Evolutionary conservation across 2,329 filamentous ascomycete species (phyloP).

Genomic region (Fusarium concolor): DNA sequence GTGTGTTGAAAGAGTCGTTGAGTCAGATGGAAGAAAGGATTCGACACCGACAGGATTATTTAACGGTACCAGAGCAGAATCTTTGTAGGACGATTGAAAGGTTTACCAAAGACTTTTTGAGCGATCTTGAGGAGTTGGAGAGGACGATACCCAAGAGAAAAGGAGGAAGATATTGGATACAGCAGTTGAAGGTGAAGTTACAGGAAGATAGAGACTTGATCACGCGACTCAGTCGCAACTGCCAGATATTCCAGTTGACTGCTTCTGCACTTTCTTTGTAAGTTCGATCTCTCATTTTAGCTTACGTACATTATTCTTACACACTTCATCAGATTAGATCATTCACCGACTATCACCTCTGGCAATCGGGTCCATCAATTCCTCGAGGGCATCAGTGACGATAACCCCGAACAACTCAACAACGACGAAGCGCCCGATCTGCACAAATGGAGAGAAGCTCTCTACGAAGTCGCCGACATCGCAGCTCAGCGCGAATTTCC

Average conservation of each 20-base stretch:
- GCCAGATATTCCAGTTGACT: conserved; percentile 17
- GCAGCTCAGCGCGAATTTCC: conserved; percentile 4
- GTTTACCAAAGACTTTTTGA: conserved; percentile 7
- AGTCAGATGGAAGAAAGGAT: conserved; percentile 12
- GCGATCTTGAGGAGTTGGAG: conserved; percentile 1
- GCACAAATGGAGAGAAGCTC: conserved; percentile 1
- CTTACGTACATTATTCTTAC: not conserved
- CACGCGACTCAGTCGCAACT: conserved; percentile 14
- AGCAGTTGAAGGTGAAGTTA: not conserved
- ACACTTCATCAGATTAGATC: not conserved
- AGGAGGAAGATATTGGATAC: not conserved
- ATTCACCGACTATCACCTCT: not conserved
- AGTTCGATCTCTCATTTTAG: not conserved
- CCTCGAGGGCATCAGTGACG: conserved; percentile 5
- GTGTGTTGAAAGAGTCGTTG: not conserved
- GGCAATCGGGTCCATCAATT: not conserved
- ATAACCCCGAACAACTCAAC: conserved; percentile 1
- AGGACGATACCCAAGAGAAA: not conserved
- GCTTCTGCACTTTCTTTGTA: conserved; percentile 6
- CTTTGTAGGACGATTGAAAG: conserved; percentile 8
- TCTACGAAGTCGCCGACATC: conserved; percentile 10
- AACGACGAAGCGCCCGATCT: not conserved
- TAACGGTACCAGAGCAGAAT: conserved; percentile 11
- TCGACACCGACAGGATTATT: not conserved
- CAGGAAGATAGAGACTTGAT: conserved; percentile 11